A percentile compares a stretch with the other conserved stretches of the same genome.
phyloP scores from a whole-genome alignment of 352 stramenopile species.

The Phytophthora citricola region DNA sequence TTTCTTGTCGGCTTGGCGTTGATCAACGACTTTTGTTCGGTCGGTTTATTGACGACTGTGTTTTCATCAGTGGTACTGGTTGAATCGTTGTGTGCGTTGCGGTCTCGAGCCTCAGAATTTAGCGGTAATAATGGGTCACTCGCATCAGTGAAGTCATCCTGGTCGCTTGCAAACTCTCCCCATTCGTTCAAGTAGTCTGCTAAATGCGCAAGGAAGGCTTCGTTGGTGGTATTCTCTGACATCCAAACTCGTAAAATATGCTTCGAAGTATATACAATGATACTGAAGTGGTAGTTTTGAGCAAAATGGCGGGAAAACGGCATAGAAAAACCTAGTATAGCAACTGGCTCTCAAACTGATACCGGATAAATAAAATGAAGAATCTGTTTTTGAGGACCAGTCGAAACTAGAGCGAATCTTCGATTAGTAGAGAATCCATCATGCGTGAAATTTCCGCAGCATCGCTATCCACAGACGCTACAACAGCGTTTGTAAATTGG shows the following conservation, averaged over 20 bases:
- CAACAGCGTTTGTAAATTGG: constrained; percentile 26
- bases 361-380: no score
- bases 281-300: no score
- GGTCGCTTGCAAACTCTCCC: background rate
- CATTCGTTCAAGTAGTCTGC: background rate
- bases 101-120: background rate
- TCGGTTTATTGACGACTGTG: background rate
- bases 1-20: background rate
- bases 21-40: background rate
- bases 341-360: background rate
- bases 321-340: background rate
- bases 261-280: no score
- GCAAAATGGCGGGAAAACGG: no score
- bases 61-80: background rate
- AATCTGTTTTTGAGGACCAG: no score
- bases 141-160: background rate
- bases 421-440: constrained; percentile 30
- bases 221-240: background rate
- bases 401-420: background rate
- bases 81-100: background rate
- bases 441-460: constrained; percentile 21
- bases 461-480: constrained; percentile 29
- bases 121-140: background rate
- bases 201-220: background rate
- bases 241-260: no score